These are phyloP conservation scores for Calocybe cyanea DNA, from an alignment of 768 basidiomycete species.

Conservation along the genomic window DNA sequence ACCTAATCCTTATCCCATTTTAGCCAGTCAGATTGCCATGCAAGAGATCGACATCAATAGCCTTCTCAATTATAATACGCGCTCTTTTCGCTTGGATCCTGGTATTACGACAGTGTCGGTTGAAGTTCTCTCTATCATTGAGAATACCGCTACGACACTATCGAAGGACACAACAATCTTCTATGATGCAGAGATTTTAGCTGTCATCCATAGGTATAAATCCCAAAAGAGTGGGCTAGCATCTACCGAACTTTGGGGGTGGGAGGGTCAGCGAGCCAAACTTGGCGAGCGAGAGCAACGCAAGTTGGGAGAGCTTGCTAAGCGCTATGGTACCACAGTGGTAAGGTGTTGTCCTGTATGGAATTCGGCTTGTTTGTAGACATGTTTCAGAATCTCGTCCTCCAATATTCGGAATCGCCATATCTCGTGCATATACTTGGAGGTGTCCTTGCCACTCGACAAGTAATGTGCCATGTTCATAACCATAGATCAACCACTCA, in stretches of 20 bases:
- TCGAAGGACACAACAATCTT: too few species aligned
- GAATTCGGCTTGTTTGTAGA: constrained; percentile 1
- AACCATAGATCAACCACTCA: constrained; percentile 1
- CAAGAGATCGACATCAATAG: too few species aligned
- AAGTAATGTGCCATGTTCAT: constrained; percentile 40
- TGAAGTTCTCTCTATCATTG: too few species aligned
- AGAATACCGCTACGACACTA: too few species aligned
- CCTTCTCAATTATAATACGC: too few species aligned
- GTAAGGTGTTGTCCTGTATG: constrained; percentile 35
- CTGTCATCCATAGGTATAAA: constrained; percentile 68
- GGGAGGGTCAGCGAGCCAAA: constrained; percentile 58
- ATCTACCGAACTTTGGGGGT: constrained; percentile 70
- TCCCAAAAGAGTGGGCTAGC: constrained; percentile 62
- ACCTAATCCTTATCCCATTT: constrained; percentile 49
- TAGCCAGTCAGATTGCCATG: too few species aligned
- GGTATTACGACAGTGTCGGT: too few species aligned
- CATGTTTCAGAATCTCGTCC: constrained; percentile 30
- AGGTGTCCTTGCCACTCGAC: constrained; percentile 67
- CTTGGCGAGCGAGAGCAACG: constrained; percentile 57
- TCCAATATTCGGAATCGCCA: constrained; percentile 61
- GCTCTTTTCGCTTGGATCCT: too few species aligned
- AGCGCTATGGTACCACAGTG: constrained; percentile 63
- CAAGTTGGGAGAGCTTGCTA: constrained; percentile 68
- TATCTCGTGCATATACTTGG: constrained; percentile 65
- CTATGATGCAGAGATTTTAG: constrained; percentile 70